Evolutionary conservation across 2,329 filamentous ascomycete species (phyloP), one percentile per base, ranked within the genome.

Genomic region (Colletotrichum lupini): DNA sequence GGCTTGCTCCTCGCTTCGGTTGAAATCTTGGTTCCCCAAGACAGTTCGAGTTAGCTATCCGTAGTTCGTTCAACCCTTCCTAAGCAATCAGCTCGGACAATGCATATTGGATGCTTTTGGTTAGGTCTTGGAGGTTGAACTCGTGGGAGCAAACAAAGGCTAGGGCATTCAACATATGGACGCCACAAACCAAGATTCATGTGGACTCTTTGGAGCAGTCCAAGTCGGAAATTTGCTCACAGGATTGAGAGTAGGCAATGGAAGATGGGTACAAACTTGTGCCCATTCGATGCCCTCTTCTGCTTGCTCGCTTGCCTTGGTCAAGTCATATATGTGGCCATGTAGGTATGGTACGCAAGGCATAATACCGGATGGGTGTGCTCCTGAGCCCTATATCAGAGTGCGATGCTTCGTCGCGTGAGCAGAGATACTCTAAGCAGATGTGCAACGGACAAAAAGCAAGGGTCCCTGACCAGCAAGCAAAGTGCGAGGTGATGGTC

Each of bases 121-220:
- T 6, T 14, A 52, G 65, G 35, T 22, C 24, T 57, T 22, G 60
- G 61, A 61, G 22, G 60, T 61, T 66, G 60, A 61, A 46, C 67
- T 70, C 71, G 60, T 66, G 61, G 67, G 14, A 56, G 37, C 7
- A 11, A 71, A 71, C 60, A 71, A 71, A 73, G 67, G 24, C 42
- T 22, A 2, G 11, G 19, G 7, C 22, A 16, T 16, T 37, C 26
- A 35, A 32, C 12, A 68, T n/a, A 22, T 19, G 19, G 5, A 59
- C 56, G 56, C 61, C 56, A 22, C 22, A 53, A 53, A 42, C 46
- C n/a, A 7, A 28, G 56, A 70, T 60, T 49, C 55, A 64, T 55
- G 24, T 14, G 35, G 46, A 60, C 1, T 19, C 35, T 30, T 28
- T 26, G 2, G 28, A 7, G 58, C 3, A 62, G n/a, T 24, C 12